Percentiles rank a stretch among this genome's conserved stretches.
phyloP scores from a whole-genome alignment of 1,284 basidiomycete species.

The Jaminaea rosea region DNA sequence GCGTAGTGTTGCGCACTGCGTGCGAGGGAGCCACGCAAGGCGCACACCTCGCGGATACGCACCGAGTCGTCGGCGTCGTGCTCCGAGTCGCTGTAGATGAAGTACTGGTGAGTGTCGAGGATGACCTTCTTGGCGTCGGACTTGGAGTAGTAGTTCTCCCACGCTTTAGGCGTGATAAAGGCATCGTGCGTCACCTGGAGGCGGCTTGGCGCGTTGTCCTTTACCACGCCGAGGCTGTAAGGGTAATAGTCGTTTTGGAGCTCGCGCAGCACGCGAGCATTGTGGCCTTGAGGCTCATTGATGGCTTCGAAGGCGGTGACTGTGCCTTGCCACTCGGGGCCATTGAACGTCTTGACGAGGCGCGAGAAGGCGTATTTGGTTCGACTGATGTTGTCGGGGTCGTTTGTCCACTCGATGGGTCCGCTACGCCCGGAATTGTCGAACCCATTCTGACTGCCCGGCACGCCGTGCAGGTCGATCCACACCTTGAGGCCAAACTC shows the following conservation, averaged over 20 bases:
- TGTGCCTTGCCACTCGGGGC: conserved; percentile 24
- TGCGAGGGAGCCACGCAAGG: conserved; percentile 12
- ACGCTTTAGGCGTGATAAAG: conserved; percentile 9
- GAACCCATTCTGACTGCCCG: conserved; percentile 49
- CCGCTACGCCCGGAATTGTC: conserved; percentile 61
- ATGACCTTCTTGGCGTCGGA: conserved; percentile 16
- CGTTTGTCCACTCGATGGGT: conserved; percentile 63
- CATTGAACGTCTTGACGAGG: conserved; percentile 35
- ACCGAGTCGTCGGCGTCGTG: conserved; percentile 19
- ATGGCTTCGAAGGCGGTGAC: conserved; percentile 34
- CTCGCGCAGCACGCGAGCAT: conserved; percentile 6
- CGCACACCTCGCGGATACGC: conserved; percentile 25
- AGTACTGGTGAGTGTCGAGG: conserved; percentile 37
- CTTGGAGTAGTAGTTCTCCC: conserved; percentile 7
- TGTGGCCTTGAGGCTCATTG: conserved; percentile 23
- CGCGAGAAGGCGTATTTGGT: conserved; percentile 62
- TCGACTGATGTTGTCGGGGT: conserved; percentile 60
- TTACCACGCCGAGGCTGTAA: conserved; percentile 5
- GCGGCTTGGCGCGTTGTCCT: not conserved
- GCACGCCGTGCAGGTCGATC: conserved; percentile 58
- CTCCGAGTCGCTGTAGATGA: conserved; percentile 29
- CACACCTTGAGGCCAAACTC: conserved; percentile 70
- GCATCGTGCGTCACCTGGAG: conserved; percentile 11
- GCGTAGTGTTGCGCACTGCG: conserved; percentile 27
- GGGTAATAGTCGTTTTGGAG: conserved; percentile 12